Base-by-base conservation (phyloP, 495 filamentous ascomycete genomes). In the Aspergillus incahuasiensis region DNA sequence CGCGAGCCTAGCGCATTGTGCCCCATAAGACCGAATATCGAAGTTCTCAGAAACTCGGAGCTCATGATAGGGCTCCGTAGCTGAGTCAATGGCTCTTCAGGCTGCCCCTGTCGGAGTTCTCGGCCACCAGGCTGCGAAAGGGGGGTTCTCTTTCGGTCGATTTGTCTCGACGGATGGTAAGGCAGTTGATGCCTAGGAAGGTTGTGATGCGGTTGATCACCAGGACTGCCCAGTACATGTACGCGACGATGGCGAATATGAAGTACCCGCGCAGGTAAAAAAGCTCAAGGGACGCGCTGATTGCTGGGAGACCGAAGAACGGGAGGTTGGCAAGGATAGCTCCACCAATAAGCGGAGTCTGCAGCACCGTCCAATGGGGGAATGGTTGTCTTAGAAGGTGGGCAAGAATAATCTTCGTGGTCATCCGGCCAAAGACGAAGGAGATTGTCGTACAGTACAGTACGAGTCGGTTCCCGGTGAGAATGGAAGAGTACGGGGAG, bases 361-460 rank as follows among this genome's bases (percentile, higher is more conserved):
- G 79, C 79, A 98, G 85, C 34, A 92, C 80, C 15, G 94, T 98
- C 91, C 92, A 97, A 76, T 88, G 91, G 0, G 94, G 94, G 73
- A 97, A 98, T 2, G 92, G 90, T 69, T 97, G 95, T 51, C 83
- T 85, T 4, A 92, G 88, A 15, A 99, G 75, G 68, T 99, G 94
- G 11, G 95, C 92, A 15, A 99, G 83, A 66, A 99, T 97, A 71
- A 97, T 97, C 77, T 97, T 97, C 48, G 94, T 99, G 2, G 95
- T 97, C 91, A 99, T 95, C 54, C 94, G 89, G n/a, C 94, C 94
- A 68, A 97, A 97, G 55, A 97, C 94, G 58, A 97, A 91, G 21
- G 87, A 88, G 80, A 97, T 90, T 48, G 88, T 92, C 44, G 94
- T 76, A 76, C 94, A 97, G 70, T 96, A 96, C 11, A 97, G 81